Conservation (phyloP, 257 asterid species). For the Anisodus tanguticus region DNA sequence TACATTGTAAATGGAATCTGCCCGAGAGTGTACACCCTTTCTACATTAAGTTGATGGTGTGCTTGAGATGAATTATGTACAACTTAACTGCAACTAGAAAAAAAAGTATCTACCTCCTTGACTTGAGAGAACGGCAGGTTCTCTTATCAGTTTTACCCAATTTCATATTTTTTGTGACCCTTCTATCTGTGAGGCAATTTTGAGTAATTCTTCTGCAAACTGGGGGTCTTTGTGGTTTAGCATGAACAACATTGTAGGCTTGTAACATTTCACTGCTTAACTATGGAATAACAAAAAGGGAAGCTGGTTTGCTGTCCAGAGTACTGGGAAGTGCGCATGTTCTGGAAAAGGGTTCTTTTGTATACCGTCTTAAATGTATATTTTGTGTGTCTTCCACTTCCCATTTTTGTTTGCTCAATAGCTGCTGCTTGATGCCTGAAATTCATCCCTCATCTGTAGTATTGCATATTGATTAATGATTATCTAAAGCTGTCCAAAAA, state of each 20-base stretch:
- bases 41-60: background rate
- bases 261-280: background rate
- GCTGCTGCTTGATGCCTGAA: background rate
- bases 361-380: background rate
- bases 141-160: background rate
- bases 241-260: background rate
- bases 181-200: background rate
- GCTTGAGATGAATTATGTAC: conserved; percentile 17
- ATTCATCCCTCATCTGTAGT: background rate
- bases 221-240: conserved; percentile 1
- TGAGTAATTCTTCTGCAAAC: background rate
- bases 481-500: background rate
- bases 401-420: background rate
- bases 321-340: background rate
- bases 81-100: background rate
- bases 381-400: background rate
- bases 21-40: background rate
- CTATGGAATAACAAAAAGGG: background rate
- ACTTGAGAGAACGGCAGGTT: background rate
- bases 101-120: background rate
- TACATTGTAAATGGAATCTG: background rate
- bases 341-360: background rate
- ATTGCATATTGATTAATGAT: background rate
- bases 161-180: background rate
- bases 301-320: background rate